A percentile compares a stretch with the other conserved stretches of the same genome.
Evolutionary conservation across 2,329 filamentous ascomycete genomes (phyloP).

Genomic region (Drechslera avenae): DNA sequence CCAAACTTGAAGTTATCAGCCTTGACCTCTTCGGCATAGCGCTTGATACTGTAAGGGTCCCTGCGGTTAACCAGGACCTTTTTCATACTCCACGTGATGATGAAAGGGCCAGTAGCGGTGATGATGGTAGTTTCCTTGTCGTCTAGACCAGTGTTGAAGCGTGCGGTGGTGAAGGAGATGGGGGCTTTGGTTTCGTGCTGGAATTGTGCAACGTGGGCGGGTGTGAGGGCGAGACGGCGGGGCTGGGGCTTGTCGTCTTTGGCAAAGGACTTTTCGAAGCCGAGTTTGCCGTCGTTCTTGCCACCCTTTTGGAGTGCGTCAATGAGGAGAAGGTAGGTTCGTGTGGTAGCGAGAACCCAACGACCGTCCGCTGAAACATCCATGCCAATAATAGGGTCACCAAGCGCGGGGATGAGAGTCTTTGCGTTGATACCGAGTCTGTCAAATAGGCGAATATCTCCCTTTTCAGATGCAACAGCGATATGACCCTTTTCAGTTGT

Average conservation of each 20-base stretch:
- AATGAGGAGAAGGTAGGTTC: conserved; percentile 91
- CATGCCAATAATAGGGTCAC: conserved; percentile 91
- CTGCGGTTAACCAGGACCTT: conserved; percentile 81
- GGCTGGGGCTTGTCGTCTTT: conserved; percentile 94
- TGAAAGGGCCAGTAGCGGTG: conserved; percentile 93
- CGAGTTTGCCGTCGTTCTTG: conserved; percentile 97
- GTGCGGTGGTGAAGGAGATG: conserved; percentile 85
- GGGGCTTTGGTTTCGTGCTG: conserved; percentile 91
- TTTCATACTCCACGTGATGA: conserved; percentile 94
- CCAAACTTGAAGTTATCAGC: conserved; percentile 98
- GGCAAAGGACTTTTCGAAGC: conserved; percentile 90
- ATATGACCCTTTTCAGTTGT: conserved; percentile 97
- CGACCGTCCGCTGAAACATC: conserved; percentile 95
- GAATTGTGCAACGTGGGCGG: conserved; percentile 94
- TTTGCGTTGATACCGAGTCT: conserved; percentile 96
- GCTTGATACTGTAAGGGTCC: conserved; percentile 94
- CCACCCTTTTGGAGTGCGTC: conserved; percentile 88
- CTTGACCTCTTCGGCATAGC: conserved; percentile 93
- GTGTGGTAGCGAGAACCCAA: conserved; percentile 93
- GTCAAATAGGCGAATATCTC: conserved; percentile 95
- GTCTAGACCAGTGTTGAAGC: conserved; percentile 88
- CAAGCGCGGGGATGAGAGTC: conserved; percentile 92
- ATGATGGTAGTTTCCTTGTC: conserved; percentile 90
- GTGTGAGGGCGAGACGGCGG: conserved; percentile 83
- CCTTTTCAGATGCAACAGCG: conserved; percentile 96